Evolutionary conservation across 495 filamentous ascomycete species (phyloP).

Genomic region (Annulohypoxylon bovei): DNA sequence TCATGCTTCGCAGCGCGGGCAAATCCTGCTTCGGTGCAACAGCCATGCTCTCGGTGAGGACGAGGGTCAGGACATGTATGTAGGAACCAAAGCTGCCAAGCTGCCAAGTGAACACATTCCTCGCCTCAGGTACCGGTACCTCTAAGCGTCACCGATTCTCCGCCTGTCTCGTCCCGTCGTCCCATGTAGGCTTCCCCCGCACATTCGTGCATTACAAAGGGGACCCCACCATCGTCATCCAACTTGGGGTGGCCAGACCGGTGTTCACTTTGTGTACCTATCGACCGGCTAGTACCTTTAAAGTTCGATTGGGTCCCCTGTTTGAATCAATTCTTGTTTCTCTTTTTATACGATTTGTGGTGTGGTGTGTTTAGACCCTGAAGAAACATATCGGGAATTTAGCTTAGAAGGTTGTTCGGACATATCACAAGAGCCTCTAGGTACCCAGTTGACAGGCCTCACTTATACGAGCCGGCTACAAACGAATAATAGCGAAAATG

Average conservation of each 20-base stretch:
- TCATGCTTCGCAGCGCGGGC: slow-evolving; percentile 22
- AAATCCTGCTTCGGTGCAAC: slow-evolving; percentile 32
- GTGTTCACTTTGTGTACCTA: slow-evolving; percentile 7
- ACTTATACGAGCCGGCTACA: background rate
- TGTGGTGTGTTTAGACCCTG: background rate
- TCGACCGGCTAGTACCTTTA: slow-evolving; percentile 17
- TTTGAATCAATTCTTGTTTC: background rate
- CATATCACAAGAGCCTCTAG: background rate
- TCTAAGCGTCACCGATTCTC: slow-evolving; percentile 33
- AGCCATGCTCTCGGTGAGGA: background rate
- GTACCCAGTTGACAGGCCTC: background rate
- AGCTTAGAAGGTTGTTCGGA: background rate
- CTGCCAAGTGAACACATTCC: background rate
- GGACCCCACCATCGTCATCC: slow-evolving; percentile 37
- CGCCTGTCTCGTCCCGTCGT: background rate
- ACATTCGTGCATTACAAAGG: slow-evolving; percentile 18
- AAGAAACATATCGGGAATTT: slow-evolving; percentile 3
- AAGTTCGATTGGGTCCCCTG: slow-evolving; percentile 1
- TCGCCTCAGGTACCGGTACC: slow-evolving; percentile 16
- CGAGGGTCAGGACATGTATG: background rate
- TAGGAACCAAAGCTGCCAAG: background rate
- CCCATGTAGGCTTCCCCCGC: slow-evolving; percentile 29
- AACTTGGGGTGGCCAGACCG: slow-evolving; percentile 5
- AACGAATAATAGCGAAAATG: slow-evolving; percentile 43
- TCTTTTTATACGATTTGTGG: background rate